Evolutionary conservation across 2,329 filamentous ascomycete genomes (phyloP), one percentile per base, ranked within the genome.

Genomic region (Piedraia hortae): DNA sequence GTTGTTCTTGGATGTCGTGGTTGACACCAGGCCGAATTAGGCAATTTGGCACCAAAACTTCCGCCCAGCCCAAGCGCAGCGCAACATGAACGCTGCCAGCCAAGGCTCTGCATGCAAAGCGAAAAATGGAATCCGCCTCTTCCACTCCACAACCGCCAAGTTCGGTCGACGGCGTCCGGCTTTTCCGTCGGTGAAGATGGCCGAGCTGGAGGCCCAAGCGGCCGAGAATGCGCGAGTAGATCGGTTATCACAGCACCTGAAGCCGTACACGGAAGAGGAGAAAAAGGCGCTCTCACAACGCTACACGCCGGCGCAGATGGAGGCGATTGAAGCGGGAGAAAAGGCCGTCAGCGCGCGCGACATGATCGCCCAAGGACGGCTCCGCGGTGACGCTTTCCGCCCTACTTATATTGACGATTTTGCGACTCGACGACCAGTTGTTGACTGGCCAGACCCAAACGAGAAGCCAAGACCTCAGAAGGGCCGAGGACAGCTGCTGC

Each of bases 371-470:
- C 71, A 85, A 47, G 73, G 68, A 31, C 56, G 62, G 19, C 45
- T 73, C 34, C 66, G 77, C 28, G 56, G 52, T 24, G 78, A 89
- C 41, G 58, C 65, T 5, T 72, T 74, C 53, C 54, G 55, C 23
- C 51, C 80, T 21, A 54, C 62, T 28, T 85, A 89, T 44, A 49
- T 82, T 24, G 78, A 91, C 42, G 75, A 89, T 44, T 71, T 90
- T 38, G 62, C 70, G 27, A 59, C 59, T 26, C 58, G 82, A 30
- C 62, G 75, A 38, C 74, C 77, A 23, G 55, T 74, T 21, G 59
- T 85, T 28, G 82, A 93, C 50, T 60, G 68, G 41, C 62, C 25
- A 12, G 25, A 15, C 12, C 19, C 25, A 9, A 24, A 24, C 7
- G 25, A 30, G 10, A 27, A 22, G 22, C n/a, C n/a, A n/a, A n/a